Evolutionary conservation across 1,284 basidiomycete genomes (phyloP).

Genomic region (Amylostereum chailletii): DNA sequence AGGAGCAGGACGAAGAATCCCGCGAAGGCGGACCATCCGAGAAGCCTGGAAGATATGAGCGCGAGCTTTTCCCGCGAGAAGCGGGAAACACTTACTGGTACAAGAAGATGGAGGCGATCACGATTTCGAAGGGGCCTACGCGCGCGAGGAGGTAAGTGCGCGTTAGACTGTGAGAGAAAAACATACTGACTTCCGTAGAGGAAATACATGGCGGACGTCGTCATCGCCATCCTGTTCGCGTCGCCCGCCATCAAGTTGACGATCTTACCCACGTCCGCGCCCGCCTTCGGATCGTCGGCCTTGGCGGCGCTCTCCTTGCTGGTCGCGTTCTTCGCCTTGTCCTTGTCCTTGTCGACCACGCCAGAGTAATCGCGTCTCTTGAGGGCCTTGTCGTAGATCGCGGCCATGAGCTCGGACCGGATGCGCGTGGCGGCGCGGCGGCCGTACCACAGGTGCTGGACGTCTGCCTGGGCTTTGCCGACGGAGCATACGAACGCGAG

Average conservation of each 20-base stretch:
- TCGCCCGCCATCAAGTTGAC: conserved; percentile 74
- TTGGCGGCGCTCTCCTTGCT: neutral
- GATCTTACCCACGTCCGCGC: conserved; percentile 71
- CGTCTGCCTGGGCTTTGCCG: conserved; percentile 56
- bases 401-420: conserved; percentile 66
- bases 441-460: conserved; percentile 74
- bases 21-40: conserved; percentile 79
- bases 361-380: conserved; percentile 82
- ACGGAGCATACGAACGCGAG: conserved; percentile 54
- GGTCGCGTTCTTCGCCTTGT: conserved; percentile 25
- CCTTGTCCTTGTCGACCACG: conserved; percentile 42
- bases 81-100: too few species aligned
- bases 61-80: too few species aligned
- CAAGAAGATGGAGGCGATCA: conserved; percentile 68
- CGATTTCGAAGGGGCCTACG: conserved; percentile 74
- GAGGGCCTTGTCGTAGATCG: conserved; percentile 87
- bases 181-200: conserved; percentile 52
- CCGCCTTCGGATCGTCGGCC: conserved; percentile 51
- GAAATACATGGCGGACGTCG: conserved; percentile 46
- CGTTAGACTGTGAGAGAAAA: too few species aligned
- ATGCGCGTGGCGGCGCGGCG: conserved; percentile 63
- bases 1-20: conserved; percentile 69
- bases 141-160: too few species aligned
- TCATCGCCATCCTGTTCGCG: conserved; percentile 45
- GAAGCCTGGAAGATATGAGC: conserved; percentile 39